Conservation (phyloP, 805 yeast species). For the Lipomyces starkeyi region DNA sequence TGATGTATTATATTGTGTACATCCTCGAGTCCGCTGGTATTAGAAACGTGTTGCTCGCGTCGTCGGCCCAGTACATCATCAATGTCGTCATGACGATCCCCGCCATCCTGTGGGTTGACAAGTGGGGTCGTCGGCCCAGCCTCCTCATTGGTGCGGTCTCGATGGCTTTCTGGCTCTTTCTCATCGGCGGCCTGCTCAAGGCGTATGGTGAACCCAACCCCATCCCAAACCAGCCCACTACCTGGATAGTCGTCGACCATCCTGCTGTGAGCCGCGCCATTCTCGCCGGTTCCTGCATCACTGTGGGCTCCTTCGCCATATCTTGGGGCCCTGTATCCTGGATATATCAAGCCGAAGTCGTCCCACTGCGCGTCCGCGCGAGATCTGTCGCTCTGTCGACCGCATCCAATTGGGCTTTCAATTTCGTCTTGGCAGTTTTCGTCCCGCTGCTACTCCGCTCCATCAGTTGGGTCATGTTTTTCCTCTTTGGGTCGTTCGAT, state of each 20-base stretch:
- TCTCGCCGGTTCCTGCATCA: conserved; percentile 53
- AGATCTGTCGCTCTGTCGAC: conserved; percentile 59
- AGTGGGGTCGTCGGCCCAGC: too few relatives aligned
- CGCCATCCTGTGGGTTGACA: conserved; percentile 74
- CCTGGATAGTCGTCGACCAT: conserved; percentile 42
- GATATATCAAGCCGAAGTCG: conserved; percentile 65
- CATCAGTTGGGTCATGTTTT: conserved; percentile 65
- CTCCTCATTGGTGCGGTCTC: conserved; percentile 10
- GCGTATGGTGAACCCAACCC: conserved; percentile 47
- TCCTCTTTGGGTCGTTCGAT: conserved; percentile 66
- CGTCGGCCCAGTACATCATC: conserved; percentile 61
- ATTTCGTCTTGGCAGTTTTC: conserved; percentile 61
- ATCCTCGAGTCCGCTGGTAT: conserved; percentile 53
- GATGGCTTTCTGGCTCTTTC: conserved; percentile 36
- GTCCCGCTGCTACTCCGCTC: conserved; percentile 57
- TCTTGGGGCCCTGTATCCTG: conserved; percentile 71
- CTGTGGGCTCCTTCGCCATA: conserved; percentile 53
- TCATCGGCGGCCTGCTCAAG: conserved; percentile 56
- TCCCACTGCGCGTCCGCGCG: conserved; percentile 60
- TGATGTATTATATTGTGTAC: conserved; percentile 64
- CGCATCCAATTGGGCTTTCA: conserved; percentile 63
- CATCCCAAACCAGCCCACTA: conserved; percentile 39
- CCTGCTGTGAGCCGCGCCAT: conserved; percentile 49
- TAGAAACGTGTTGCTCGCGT: conserved; percentile 51
- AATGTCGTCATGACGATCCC: conserved; percentile 81